These are phyloP conservation scores for Lachancea lanzarotensis DNA, from an alignment of 805 yeast genomes.

Conservation along the genomic window DNA sequence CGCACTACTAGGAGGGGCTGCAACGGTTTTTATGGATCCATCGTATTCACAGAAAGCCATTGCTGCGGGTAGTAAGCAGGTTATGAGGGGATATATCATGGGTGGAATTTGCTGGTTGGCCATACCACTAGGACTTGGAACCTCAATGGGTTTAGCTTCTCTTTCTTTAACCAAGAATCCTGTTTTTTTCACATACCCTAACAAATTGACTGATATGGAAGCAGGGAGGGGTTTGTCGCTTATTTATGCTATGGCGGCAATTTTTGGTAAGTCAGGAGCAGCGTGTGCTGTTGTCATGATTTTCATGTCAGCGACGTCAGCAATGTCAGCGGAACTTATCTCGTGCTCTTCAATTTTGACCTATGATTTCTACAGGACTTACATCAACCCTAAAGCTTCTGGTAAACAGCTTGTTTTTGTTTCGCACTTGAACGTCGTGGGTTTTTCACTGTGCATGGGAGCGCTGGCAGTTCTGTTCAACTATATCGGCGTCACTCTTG, in stretches of 20 bases:
- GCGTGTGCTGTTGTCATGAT: conserved; percentile 65
- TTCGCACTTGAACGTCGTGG: neutral
- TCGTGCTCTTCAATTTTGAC: conserved; percentile 74
- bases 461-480: conserved; percentile 2
- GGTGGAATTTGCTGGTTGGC: conserved; percentile 87
- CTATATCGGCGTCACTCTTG: conserved; percentile 3
- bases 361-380: conserved; percentile 71
- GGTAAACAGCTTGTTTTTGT: conserved; percentile 33
- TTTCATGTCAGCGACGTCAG: conserved; percentile 84
- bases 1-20: neutral
- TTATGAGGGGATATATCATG: conserved; percentile 71
- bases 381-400: conserved; percentile 64
- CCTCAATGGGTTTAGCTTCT: conserved; percentile 76
- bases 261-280: conserved; percentile 77
- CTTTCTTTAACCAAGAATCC: conserved; percentile 58
- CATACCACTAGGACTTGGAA: conserved; percentile 68
- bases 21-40: conserved; percentile 5
- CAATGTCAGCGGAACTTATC: conserved; percentile 78
- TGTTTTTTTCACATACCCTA: conserved; percentile 68
- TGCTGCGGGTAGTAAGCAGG: conserved; percentile 57
- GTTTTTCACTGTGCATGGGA: conserved; percentile 1
- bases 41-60: conserved; percentile 66
- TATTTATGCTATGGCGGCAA: conserved; percentile 63
- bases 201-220: conserved; percentile 41
- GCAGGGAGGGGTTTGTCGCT: conserved; percentile 44